Evolutionary conservation across 139 green algal species (phyloP), one percentile per base, ranked within the genome.

Genomic region (Spirogloea muscicola): DNA sequence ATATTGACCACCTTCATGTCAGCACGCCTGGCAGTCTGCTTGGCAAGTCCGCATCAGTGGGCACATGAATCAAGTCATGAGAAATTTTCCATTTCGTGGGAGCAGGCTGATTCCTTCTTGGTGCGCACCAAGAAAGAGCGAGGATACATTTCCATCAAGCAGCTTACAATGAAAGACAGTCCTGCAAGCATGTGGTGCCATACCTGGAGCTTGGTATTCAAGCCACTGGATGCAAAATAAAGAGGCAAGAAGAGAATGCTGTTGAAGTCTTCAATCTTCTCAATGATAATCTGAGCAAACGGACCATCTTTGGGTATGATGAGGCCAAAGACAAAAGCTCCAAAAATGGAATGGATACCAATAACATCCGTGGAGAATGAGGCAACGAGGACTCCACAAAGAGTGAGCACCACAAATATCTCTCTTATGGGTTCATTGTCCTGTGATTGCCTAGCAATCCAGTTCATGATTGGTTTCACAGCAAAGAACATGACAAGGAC

Each of bases 291-390:
- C 4, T 69, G 61, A 3, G 60, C 59, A 64, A 86, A 85, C 4
- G 58, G 44, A 6, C 52, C 33, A 21, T 78, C 46, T 13, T 86
- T 67, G 31, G 82, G 82, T 27, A 79, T 67, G 27, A 87, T 72
- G 4, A 87, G 75, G 33, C 82, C 82, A 34, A 84, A 74, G 16
- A 87, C 25, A 63, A 87, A 87, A 13, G 59, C 82, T 16, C 82
- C 82, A 72, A 87, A 87, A 58, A 87, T 84, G 57, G 33, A 60
- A 33, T 87, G 82, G 31, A 87, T 87, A 40, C 82, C 82, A 29
- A 87, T 76, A 25, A 41, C 44, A 31, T 87, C 79, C 2, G 82
- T 86, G n/a, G 46, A 38, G 31, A 80, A 80, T 5, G 44, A 49
- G 13, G 58, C 74, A 10, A 68, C 43, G 25, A 86, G 62, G 27